Evolutionary conservation across 1,139 yeast genomes (phyloP).

Genomic region (Hanseniaspora sp.): DNA sequence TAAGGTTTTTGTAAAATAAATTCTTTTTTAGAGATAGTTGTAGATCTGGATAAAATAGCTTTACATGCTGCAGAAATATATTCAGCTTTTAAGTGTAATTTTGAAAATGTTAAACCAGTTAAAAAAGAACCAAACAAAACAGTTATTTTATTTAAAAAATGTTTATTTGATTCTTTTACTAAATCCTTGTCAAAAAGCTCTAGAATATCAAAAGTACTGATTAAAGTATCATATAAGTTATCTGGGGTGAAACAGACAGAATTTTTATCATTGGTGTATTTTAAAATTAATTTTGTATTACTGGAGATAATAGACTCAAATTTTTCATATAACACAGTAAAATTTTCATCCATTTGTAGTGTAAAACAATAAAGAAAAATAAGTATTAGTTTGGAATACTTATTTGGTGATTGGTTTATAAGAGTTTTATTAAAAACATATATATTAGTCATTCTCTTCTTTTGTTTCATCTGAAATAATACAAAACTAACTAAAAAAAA

Average conservation of each 20-base stretch:
- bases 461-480: too few relatives aligned
- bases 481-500: too few relatives aligned
- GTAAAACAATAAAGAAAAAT: too few relatives aligned
- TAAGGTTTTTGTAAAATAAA: background rate
- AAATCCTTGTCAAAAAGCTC: constrained; percentile 11
- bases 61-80: constrained; percentile 77
- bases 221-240: constrained; percentile 25
- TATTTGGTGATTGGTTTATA: too few relatives aligned
- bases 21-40: constrained; percentile 31
- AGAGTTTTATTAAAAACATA: too few relatives aligned
- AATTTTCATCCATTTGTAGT: background rate
- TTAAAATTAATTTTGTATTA: background rate
- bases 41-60: constrained; percentile 54
- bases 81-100: constrained; percentile 71
- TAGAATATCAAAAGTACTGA: constrained; percentile 20
- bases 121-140: constrained; percentile 70
- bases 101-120: constrained; percentile 59
- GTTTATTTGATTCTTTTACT: constrained; percentile 7
- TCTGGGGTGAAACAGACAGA: constrained; percentile 20
- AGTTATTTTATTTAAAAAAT: constrained; percentile 23
- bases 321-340: background rate
- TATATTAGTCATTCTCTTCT: too few relatives aligned
- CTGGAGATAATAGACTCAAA: background rate
- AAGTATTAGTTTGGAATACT: too few relatives aligned
- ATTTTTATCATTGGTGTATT: background rate